Evolutionary conservation across 1,139 yeast genomes (phyloP).

Genomic region (Candida sojae): DNA sequence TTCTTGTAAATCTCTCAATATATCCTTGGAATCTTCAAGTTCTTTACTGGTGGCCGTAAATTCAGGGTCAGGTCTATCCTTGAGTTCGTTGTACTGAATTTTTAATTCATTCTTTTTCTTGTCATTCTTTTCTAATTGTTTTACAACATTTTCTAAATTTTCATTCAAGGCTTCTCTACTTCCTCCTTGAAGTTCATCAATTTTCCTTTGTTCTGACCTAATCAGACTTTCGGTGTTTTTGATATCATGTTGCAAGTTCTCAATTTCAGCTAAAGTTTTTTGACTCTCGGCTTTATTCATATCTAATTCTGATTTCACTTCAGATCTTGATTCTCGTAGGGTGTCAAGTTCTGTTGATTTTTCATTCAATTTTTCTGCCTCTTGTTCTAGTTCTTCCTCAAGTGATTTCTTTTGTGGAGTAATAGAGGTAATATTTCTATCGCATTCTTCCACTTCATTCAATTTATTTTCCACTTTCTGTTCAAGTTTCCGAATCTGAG

Average conservation of each 20-base stretch:
- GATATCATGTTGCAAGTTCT: constrained; percentile 25
- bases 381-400: constrained; percentile 16
- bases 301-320: constrained; percentile 8
- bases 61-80: constrained; percentile 6
- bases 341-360: constrained; percentile 17
- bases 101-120: constrained; percentile 10
- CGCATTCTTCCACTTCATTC: constrained; percentile 12
- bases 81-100: constrained; percentile 3
- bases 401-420: constrained; percentile 17
- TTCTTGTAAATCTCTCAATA: constrained; percentile 7
- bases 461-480: constrained; percentile 20
- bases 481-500: constrained; percentile 17
- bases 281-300: constrained; percentile 12
- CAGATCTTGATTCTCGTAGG: constrained; percentile 19
- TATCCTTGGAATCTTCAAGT: constrained; percentile 1
- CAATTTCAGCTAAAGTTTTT: constrained; percentile 12
- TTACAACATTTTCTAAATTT: constrained; percentile 13
- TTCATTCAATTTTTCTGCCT: constrained; percentile 13
- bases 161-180: constrained; percentile 30
- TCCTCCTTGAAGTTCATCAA: constrained; percentile 43
- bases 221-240: constrained; percentile 27
- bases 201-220: constrained; percentile 33
- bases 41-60: constrained; percentile 5
- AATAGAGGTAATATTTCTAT: constrained; percentile 14
- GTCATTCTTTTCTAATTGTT: constrained; percentile 15